phyloP scores from a whole-genome alignment of 805 yeast genomes.

The Cyberlindnera americana region DNA sequence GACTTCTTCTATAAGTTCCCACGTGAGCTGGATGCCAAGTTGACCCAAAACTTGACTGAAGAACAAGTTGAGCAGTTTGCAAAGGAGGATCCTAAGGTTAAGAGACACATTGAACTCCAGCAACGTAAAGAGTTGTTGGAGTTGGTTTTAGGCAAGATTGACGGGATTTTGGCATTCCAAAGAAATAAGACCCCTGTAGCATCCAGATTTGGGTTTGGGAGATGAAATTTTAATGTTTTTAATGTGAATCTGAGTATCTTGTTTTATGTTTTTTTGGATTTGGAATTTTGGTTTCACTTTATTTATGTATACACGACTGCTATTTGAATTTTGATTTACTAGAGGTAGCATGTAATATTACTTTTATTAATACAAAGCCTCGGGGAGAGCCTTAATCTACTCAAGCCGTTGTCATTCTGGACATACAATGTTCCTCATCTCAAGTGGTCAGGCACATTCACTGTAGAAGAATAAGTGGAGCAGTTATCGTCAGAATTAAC shows the following conservation, averaged over 20 bases:
- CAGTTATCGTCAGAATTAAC: slow-evolving; percentile 28
- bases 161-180: slow-evolving; percentile 42
- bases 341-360: no score
- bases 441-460: slow-evolving; percentile 23
- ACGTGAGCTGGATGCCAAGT: slow-evolving; percentile 77
- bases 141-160: slow-evolving; percentile 79
- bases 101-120: slow-evolving; percentile 88
- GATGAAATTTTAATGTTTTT: neutral
- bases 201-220: slow-evolving; percentile 4
- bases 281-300: neutral
- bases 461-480: slow-evolving; percentile 30
- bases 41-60: slow-evolving; percentile 57
- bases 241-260: neutral
- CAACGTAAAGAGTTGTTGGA: slow-evolving; percentile 87
- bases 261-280: neutral
- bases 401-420: no score
- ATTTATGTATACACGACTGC: no score
- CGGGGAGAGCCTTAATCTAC: no score
- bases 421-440: no score
- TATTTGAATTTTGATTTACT: no score
- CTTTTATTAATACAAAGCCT: no score
- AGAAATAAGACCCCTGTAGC: slow-evolving; percentile 20
- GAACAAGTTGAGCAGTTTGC: slow-evolving; percentile 89
- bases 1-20: slow-evolving; percentile 97
- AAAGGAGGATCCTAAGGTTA: slow-evolving; percentile 84